Evolutionary conservation across 1,139 yeast species (phyloP).

Genomic region (Hemisphaericaspora xylofermentans): DNA sequence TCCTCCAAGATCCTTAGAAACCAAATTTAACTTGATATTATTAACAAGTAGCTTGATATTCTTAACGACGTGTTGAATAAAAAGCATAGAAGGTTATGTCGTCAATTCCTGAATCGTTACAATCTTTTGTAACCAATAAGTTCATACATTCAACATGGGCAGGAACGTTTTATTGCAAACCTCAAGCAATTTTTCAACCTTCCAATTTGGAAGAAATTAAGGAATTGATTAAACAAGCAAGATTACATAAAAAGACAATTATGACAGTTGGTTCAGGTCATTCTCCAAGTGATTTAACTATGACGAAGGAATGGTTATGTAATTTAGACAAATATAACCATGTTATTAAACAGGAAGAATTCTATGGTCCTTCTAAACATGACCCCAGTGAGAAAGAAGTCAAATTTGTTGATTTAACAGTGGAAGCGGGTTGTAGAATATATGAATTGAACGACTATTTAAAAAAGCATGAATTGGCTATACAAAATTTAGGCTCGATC

Average conservation of each 20-base stretch:
- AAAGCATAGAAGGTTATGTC: too few relatives aligned
- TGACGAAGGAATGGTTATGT: constrained; percentile 86
- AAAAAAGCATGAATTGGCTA: constrained; percentile 64
- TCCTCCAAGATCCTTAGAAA: background rate
- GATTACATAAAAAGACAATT: constrained; percentile 57
- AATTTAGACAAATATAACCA: constrained; percentile 74
- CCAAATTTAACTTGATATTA: background rate
- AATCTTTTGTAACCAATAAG: constrained; percentile 36
- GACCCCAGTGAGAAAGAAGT: constrained; percentile 37
- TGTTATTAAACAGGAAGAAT: constrained; percentile 45
- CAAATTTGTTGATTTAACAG: constrained; percentile 82
- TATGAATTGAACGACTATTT: constrained; percentile 71
- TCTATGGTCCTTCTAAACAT: constrained; percentile 29
- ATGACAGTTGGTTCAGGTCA: constrained; percentile 94
- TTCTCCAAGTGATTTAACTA: constrained; percentile 88
- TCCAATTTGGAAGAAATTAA: constrained; percentile 59
- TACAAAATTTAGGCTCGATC: constrained; percentile 91
- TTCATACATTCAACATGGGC: constrained; percentile 82
- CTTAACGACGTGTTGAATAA: too few relatives aligned
- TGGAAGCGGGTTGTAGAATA: constrained; percentile 89
- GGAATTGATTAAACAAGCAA: constrained; percentile 65
- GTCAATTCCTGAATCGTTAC: constrained; percentile 30
- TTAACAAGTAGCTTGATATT: background rate
- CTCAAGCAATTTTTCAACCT: constrained; percentile 81
- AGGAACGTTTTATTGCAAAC: constrained; percentile 75